Percentiles rank a stretch among this genome's conserved stretches.
These are phyloP conservation scores for Alternaria infectoria DNA, from an alignment of 2,329 filamentous ascomycete genomes.

Conservation along the genomic window DNA sequence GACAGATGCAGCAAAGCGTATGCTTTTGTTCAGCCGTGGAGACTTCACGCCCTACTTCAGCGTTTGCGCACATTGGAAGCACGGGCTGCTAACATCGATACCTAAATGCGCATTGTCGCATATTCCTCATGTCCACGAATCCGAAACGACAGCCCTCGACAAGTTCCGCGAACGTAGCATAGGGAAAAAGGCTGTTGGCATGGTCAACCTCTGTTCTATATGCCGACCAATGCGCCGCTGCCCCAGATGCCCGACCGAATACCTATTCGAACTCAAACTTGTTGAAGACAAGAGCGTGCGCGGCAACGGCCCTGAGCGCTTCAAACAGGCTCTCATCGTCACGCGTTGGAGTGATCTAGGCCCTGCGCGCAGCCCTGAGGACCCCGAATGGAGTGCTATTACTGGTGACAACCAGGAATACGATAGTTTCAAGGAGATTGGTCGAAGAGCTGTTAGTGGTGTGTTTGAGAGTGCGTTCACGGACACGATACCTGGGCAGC, in stretches of 20 bases:
- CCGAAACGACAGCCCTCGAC: slow-evolving; percentile 51
- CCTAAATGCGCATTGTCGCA: slow-evolving; percentile 68
- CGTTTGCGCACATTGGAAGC: slow-evolving; percentile 67
- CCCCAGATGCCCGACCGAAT: slow-evolving; percentile 67
- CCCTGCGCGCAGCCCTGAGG: slow-evolving; percentile 55
- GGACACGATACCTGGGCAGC: slow-evolving; percentile 63
- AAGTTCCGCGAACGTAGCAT: slow-evolving; percentile 40
- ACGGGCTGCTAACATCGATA: slow-evolving; percentile 64
- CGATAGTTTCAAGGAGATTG: slow-evolving; percentile 61
- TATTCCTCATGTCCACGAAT: slow-evolving; percentile 54
- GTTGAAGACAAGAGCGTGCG: slow-evolving; percentile 58
- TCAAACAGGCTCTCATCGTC: slow-evolving; percentile 66
- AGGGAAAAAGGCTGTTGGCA: slow-evolving; percentile 47
- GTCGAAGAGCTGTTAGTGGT: slow-evolving; percentile 63
- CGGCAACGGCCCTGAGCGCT: slow-evolving; percentile 52
- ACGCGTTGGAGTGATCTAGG: slow-evolving; percentile 69
- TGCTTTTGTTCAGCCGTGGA: slow-evolving; percentile 64
- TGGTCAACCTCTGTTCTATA: slow-evolving; percentile 60
- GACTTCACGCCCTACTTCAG: slow-evolving; percentile 69
- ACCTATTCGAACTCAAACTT: slow-evolving; percentile 66
- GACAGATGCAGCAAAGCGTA: slow-evolving; percentile 59
- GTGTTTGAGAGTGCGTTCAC: slow-evolving; percentile 65
- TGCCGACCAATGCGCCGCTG: slow-evolving; percentile 67
- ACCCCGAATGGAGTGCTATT: slow-evolving; percentile 61
- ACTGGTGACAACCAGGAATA: slow-evolving; percentile 51